Conservation (phyloP, 1,284 basidiomycete genomes). For the Coriolopsis trogii region DNA sequence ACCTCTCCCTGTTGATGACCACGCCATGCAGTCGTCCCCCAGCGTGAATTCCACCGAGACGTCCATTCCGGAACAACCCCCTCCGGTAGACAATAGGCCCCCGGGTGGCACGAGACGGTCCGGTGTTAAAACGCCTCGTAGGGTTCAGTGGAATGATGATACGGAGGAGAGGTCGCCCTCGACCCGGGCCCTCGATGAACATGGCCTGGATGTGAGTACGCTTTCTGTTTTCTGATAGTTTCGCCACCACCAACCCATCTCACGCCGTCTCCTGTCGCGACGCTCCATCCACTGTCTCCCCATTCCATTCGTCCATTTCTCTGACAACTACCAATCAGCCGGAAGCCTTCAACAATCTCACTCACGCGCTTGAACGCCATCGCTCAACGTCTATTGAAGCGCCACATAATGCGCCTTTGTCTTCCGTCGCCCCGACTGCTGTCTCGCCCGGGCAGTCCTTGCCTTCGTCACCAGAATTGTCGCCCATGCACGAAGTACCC, state of each 20-base stretch:
- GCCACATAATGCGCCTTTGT: neutral
- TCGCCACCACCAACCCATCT: no score
- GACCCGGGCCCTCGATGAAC: conserved; percentile 45
- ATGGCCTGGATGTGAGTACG: conserved; percentile 49
- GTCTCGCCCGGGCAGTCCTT: conserved; percentile 26
- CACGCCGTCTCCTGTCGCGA: no score
- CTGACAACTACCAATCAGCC: conserved; percentile 41
- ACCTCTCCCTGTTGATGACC: conserved; percentile 13
- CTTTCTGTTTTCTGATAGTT: neutral
- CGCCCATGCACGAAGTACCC: conserved; percentile 25
- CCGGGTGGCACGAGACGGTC: conserved; percentile 33
- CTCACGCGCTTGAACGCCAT: conserved; percentile 45
- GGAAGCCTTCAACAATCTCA: conserved; percentile 51
- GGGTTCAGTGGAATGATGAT: conserved; percentile 47
- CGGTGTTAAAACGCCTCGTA: conserved; percentile 47
- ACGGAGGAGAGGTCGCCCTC: conserved; percentile 3
- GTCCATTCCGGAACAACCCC: neutral
- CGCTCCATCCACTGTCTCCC: no score
- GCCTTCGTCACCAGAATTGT: conserved; percentile 18
- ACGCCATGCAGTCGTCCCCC: conserved; percentile 23
- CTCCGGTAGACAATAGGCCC: conserved; percentile 19
- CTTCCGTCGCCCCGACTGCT: conserved; percentile 15
- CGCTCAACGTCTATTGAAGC: conserved; percentile 26
- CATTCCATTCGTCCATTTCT: neutral
- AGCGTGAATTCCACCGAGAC: conserved; percentile 1